Percentiles rank a stretch among this genome's conserved stretches.
Conservation (phyloP, 2,329 filamentous ascomycete species). For the Exophiala alcalophila region DNA sequence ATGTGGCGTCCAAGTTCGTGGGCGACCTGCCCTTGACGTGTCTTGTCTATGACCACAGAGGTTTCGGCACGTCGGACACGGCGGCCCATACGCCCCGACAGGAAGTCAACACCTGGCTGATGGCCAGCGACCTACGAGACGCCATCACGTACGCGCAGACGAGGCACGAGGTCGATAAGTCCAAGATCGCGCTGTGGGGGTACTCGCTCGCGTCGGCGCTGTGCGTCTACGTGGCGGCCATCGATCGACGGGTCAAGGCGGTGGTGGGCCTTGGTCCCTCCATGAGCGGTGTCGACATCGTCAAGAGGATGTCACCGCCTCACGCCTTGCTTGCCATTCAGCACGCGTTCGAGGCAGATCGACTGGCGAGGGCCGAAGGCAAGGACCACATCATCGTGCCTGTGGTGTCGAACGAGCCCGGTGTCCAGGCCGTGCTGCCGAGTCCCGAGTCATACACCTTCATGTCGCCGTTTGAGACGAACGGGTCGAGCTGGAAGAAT, state of each 20-base stretch:
- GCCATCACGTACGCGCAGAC: constrained; percentile 36
- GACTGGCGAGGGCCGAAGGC: constrained; percentile 34
- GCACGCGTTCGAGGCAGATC: constrained; percentile 28
- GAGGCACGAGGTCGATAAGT: constrained; percentile 32
- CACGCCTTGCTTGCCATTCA: constrained; percentile 32
- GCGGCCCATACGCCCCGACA: constrained; percentile 36
- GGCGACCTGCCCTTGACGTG: constrained; percentile 18
- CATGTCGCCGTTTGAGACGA: constrained; percentile 35
- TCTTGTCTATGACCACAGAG: constrained; percentile 37
- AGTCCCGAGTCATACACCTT: constrained; percentile 37
- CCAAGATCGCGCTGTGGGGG: constrained; percentile 38
- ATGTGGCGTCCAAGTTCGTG: constrained; percentile 19
- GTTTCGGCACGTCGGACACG: constrained; percentile 34
- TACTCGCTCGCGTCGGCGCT: constrained; percentile 39
- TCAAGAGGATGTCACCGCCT: constrained; percentile 34
- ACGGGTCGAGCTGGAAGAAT: constrained; percentile 39
- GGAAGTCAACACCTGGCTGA: constrained; percentile 34
- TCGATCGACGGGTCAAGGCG: constrained; percentile 41
- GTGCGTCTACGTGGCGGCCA: constrained; percentile 39
- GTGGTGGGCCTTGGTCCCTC: constrained; percentile 38
- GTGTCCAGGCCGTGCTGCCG: constrained; percentile 34
- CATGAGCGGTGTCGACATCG: constrained; percentile 35
- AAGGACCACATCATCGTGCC: constrained; percentile 33
- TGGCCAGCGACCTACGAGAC: constrained; percentile 39
- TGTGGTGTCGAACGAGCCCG: constrained; percentile 33